A percentile compares a stretch with the other conserved stretches of the same genome.
Conservation (phyloP, 805 yeast species). For the Cyberlindnera japonica region DNA sequence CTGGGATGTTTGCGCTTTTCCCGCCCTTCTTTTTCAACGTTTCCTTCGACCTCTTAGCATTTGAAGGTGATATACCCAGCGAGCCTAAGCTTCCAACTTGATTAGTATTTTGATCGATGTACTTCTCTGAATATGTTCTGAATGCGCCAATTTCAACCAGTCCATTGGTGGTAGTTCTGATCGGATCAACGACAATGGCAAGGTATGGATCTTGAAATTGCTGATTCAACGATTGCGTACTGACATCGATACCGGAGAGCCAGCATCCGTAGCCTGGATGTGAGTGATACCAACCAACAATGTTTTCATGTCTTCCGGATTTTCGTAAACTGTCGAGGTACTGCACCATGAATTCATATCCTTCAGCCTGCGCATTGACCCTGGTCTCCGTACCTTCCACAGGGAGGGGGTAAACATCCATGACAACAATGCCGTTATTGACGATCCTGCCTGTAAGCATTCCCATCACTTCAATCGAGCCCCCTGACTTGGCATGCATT, state of each 20-base stretch:
- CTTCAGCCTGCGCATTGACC: conserved; percentile 91
- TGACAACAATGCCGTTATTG: conserved; percentile 53
- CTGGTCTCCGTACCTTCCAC: conserved; percentile 96
- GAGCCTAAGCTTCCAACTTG: conserved; percentile 10
- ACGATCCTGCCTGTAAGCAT: conserved; percentile 79
- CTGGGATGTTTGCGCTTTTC: conserved; percentile 34
- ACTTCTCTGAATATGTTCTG: conserved; percentile 54
- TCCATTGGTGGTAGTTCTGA: conserved; percentile 57
- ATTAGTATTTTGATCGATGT: conserved; percentile 13
- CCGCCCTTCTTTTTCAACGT: conserved; percentile 1
- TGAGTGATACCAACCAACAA: conserved; percentile 98
- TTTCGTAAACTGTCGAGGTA: conserved; percentile 57
- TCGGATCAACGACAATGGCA: conserved; percentile 86
- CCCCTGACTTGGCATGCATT: conserved; percentile 78
- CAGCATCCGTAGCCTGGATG: conserved; percentile 98
- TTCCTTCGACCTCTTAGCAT: conserved; percentile 7
- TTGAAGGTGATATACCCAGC: conserved; percentile 13
- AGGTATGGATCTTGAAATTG: conserved; percentile 87
- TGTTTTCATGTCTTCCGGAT: conserved; percentile 55
- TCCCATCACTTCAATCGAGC: conserved; percentile 91
- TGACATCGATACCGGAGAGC: conserved; percentile 90
- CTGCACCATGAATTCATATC: conserved; percentile 91
- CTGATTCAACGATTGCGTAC: conserved; percentile 82
- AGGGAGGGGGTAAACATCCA: conserved; percentile 83
- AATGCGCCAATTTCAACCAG: conserved; percentile 85